A percentile compares a stretch with the other conserved stretches of the same genome.
phyloP scores from a whole-genome alignment of 2,329 filamentous ascomycete species.

The Fusarium sp. region DNA sequence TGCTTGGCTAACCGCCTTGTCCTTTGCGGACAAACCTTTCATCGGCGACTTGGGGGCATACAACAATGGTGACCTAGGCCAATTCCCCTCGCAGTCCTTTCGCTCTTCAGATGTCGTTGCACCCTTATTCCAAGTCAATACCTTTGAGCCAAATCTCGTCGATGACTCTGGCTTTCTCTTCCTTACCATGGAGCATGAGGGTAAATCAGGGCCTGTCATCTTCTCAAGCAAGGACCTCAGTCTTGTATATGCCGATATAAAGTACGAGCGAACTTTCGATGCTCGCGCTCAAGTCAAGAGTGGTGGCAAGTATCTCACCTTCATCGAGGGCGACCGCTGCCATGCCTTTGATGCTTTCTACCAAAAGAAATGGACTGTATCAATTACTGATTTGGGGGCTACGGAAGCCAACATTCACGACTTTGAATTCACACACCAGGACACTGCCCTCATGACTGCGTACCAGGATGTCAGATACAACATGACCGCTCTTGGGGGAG shows the following conservation, averaged over 20 bases:
- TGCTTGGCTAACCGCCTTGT: conserved; percentile 3
- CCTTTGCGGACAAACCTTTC: conserved; percentile 26
- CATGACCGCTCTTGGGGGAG: conserved; percentile 32
- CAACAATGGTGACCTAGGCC: conserved; percentile 30
- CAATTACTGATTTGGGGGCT: conserved; percentile 22
- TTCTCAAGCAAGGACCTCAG: conserved; percentile 40
- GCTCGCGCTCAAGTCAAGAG: conserved; percentile 30
- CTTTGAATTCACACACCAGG: conserved; percentile 35
- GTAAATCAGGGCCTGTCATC: conserved; percentile 35
- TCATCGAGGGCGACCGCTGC: conserved; percentile 35
- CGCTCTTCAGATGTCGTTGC: conserved; percentile 32
- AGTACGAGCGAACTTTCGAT: conserved; percentile 33
- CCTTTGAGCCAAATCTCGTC: conserved; percentile 27
- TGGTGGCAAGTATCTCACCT: conserved; percentile 34
- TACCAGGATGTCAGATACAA: conserved; percentile 40
- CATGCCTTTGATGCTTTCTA: conserved; percentile 37
- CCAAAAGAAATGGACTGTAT: conserved; percentile 34
- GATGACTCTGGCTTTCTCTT: conserved; percentile 36
- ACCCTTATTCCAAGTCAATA: conserved; percentile 38
- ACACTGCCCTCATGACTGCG: conserved; percentile 36
- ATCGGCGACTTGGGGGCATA: conserved; percentile 26
- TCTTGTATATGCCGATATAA: conserved; percentile 37
- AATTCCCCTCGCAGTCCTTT: conserved; percentile 35
- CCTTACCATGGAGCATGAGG: conserved; percentile 25
- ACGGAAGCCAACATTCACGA: conserved; percentile 37